Conservation (phyloP, 441 rosid genomes). For the Metrosideros polymorpha region DNA sequence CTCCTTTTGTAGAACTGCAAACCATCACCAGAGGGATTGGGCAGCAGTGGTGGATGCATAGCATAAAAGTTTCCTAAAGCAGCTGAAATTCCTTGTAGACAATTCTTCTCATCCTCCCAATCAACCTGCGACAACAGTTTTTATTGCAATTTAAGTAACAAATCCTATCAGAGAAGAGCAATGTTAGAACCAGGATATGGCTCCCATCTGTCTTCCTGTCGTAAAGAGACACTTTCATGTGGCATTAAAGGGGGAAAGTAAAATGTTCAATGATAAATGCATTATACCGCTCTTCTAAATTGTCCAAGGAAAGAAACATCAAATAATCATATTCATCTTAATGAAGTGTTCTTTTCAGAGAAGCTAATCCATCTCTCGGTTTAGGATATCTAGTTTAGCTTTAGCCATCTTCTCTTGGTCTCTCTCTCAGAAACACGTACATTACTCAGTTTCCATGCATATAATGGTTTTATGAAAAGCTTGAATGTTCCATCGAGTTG, state of each 20-base stretch:
- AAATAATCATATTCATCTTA: neutral
- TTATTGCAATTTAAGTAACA: neutral
- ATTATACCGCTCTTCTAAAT: neutral
- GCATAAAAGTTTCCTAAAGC: slow-evolving; percentile 90
- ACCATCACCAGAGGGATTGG: slow-evolving; percentile 76
- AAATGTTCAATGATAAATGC: neutral
- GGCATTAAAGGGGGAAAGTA: neutral
- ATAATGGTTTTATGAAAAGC: neutral
- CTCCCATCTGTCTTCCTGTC: neutral
- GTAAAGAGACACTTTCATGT: neutral
- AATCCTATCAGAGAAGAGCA: neutral
- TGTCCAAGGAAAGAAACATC: neutral
- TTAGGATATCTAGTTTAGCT: neutral
- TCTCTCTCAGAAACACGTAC: neutral
- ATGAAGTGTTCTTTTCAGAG: neutral
- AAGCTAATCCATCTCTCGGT: neutral
- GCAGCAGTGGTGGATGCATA: slow-evolving; percentile 83
- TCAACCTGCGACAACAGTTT: slow-evolving; percentile 41
- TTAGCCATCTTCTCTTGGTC: neutral
- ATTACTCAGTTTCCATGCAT: neutral
- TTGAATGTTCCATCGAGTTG: neutral
- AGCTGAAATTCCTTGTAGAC: slow-evolving; percentile 80
- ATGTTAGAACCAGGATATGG: neutral
- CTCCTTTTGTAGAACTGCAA: slow-evolving; percentile 47
- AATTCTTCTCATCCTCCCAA: slow-evolving; percentile 79